Evolutionary conservation across 176 grass and related monocot species (phyloP), one percentile per base, ranked within the genome.

Genomic region (Phoenix dactylifera): DNA sequence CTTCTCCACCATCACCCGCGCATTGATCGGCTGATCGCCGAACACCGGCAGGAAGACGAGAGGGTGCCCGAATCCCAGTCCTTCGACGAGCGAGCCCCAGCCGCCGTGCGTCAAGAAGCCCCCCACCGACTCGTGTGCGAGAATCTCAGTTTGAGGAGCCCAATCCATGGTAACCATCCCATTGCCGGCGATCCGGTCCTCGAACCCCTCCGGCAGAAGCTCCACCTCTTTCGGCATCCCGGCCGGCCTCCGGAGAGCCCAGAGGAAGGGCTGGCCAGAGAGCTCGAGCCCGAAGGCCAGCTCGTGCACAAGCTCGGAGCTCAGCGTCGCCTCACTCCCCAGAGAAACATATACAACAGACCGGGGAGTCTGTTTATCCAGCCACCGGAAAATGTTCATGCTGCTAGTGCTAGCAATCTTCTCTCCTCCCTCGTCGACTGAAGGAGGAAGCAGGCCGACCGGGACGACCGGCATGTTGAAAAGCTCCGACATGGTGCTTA

Each of bases 21-120:
- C 74, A 15, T 76, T 93, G n/a, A 87, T 68, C 4, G 83, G 80
- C 24, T 93, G 88, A 24, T 84, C 88, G 49, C 78, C 80, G 18
- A 87, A 18, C 9, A 93, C 7, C 4, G 88, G 84, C 67, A 93
- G 68, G 48, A 87, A 16, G 44, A 81, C 59, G 5, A 84, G 30
- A 68, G 63, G 68, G n/a, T 78, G 68, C 18, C 83, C 83, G 4
- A 61, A 49, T 14, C 67, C 49, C 5, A 89, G 67, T 23, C 82
- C 86, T 52, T 89, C 82, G 17, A 67, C 1, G 0, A 79, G 49
- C 5, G 86, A 89, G 59, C 66, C 82, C 82, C 86, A 85, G 1
- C 86, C 86, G 49, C 68, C 62, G 49, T 89, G 86, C 5, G 78
- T 85, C 32, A 89, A 7, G 68, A 89, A 89, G 1, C 77, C 81